Base-by-base conservation (phyloP, 441 rosid genomes). In the Erysimum cheiri region DNA sequence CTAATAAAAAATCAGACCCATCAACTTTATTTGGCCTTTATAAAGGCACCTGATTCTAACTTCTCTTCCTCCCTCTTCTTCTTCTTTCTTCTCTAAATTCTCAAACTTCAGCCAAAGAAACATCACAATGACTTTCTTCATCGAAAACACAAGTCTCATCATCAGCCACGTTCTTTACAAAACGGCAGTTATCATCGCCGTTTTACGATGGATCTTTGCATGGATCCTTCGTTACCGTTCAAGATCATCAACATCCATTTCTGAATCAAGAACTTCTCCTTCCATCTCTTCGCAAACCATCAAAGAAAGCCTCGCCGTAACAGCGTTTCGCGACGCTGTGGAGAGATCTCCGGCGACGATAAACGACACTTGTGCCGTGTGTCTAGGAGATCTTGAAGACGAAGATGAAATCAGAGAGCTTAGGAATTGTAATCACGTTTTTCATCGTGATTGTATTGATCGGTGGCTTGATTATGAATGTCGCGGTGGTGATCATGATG, bases 351-450 rank as follows among this genome's bases (percentile, higher is more conserved):
- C 82, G 5, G 63, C 52, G 4, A 6, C n/a, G 40, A 72, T 67
- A 2, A 78, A 78, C 4, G 91, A 87, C 75, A 80, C 89, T 7
- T 92, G 98, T 26, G 97, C 92, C 0, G 93, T 92, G 2, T 92
- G 98, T 71, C 69, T 92, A 37, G 76, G 70, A 44, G 71, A 66
- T 11, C 70, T 90, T 55, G 57, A 32, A 26, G 78, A 72, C 49
- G 22, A 60, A 0, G 96, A 92, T 29, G 86, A 85, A 53, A 85
- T 90, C n/a, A 76, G 91, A 33, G 95, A 88, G 81, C 60, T 90
- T n/a, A 81, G 89, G 74, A 92, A 90, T 55, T 92, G 97, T 43
- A 71, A 85, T 78, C 98, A 92, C 74, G 88, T 90, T 72, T 92
- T 87, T 65, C 98, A 92, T 17, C 74, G 61, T 46, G 93, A 88